phyloP scores from a whole-genome alignment of 352 stramenopile species.

The Phytophthora cajani region DNA sequence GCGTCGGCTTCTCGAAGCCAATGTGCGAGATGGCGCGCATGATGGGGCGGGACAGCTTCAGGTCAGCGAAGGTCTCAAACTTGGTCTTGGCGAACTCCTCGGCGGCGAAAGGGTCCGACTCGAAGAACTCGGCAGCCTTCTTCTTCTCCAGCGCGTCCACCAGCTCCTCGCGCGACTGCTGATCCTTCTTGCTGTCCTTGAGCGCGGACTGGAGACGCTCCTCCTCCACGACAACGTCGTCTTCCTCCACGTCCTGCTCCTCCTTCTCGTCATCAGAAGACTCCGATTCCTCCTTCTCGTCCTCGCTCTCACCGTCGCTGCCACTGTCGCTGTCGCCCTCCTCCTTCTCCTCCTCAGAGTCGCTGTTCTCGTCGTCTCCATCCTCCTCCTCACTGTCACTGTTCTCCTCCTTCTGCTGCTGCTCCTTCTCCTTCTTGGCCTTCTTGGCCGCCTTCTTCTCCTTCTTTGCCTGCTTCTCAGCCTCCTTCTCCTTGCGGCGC shows the following conservation, averaged over 20 bases:
- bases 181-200: slow-evolving; percentile 60
- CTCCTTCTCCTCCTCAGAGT: slow-evolving; percentile 36
- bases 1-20: slow-evolving; percentile 97
- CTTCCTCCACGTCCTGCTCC: slow-evolving; percentile 57
- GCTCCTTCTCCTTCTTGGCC: slow-evolving; percentile 35
- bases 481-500: slow-evolving; percentile 74
- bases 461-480: slow-evolving; percentile 61
- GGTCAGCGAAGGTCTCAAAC: slow-evolving; percentile 94
- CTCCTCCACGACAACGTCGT: slow-evolving; percentile 83
- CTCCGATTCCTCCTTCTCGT: slow-evolving; percentile 21
- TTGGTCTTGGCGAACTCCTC: slow-evolving; percentile 84
- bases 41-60: slow-evolving; percentile 97
- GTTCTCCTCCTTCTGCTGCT: slow-evolving; percentile 33
- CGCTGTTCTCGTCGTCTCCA: slow-evolving; percentile 20
- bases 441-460: slow-evolving; percentile 57
- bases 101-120: slow-evolving; percentile 77
- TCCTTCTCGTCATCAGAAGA: slow-evolving; percentile 43
- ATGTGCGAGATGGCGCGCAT: slow-evolving; percentile 96
- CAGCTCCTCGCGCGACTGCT: slow-evolving; percentile 61
- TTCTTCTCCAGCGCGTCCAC: slow-evolving; percentile 82
- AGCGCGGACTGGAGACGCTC: slow-evolving; percentile 70
- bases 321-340: slow-evolving; percentile 25
- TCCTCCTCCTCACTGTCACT: too few relatives aligned
- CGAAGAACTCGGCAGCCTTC: slow-evolving; percentile 85
- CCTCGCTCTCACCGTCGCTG: slow-evolving; percentile 7